Evolutionary conservation across 768 basidiomycete genomes (phyloP).

Genomic region (Podaxis sp.): DNA sequence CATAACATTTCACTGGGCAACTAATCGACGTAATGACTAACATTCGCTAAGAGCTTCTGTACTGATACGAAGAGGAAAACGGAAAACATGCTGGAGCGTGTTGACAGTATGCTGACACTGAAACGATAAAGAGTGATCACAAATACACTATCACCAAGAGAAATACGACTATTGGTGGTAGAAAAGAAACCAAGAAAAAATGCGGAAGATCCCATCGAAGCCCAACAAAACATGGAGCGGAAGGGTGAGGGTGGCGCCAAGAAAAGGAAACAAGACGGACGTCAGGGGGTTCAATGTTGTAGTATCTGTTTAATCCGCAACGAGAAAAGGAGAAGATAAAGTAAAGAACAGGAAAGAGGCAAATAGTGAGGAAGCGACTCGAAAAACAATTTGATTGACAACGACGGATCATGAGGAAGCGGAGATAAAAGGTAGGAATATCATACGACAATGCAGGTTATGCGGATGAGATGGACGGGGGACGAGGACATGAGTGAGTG

Average conservation of each 20-base stretch:
- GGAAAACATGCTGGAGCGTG: not conserved
- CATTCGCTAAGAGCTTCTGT: not conserved
- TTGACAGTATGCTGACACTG: not conserved
- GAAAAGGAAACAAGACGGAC: not conserved
- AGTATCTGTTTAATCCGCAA: slow-evolving; percentile 3
- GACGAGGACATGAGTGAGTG: slow-evolving; percentile 3
- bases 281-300: not conserved
- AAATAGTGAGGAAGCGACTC: not conserved
- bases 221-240: not conserved
- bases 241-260: not conserved
- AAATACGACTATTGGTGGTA: not conserved
- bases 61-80: not conserved
- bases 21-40: not conserved
- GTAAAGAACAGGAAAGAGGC: not conserved
- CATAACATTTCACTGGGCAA: not conserved
- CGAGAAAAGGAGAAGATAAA: not conserved
- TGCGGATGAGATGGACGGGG: not conserved
- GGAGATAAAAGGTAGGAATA: not conserved
- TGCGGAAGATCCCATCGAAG: not conserved
- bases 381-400: slow-evolving; percentile 12
- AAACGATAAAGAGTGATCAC: not conserved
- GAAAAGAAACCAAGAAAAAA: not conserved
- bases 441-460: not conserved
- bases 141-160: slow-evolving; percentile 6
- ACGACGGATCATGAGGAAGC: not conserved